Base-by-base conservation (phyloP, 352 stramenopile species). In the Pythium phragmitis region DNA sequence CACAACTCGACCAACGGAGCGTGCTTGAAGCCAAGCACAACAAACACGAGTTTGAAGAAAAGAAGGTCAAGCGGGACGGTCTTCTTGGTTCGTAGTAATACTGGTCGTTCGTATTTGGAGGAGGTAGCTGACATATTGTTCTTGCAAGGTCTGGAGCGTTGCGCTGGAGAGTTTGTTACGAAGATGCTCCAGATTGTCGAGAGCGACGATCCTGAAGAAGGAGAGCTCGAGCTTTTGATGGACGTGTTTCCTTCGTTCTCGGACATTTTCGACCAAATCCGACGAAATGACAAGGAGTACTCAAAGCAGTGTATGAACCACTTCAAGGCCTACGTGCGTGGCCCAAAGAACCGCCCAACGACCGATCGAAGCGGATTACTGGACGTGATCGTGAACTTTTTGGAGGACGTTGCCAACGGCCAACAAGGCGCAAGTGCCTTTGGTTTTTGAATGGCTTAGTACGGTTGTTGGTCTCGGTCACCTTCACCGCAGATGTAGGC, bases 141-240 rank as follows among this genome's bases (percentile, higher is more conserved):
- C 0, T 26, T 47, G 63, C 4, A 60, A 90, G 87, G 82, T 57
- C 66, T 96, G 17, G 87, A 96, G 57, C 75, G 88, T 3, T 96
- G 85, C 57, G 83, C 84, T 14, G 89, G 88, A n/a, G 89, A 97
- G 51, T 91, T 85, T 52, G 77, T 97, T 42, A 81, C 83, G 48
- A 82, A 89, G 67, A 97, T 97, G 77, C 79, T 95, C 23, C 70
- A 92, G 33, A 82, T 96, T 43, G 72, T 96, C 7, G 89, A 97
- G 56, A 72, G 67, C 53, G 80, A 92, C 52, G 83, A 94, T 67
- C 57, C 79, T 2, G 86, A 94, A 58, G 86, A 92, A 48, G 86
- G 86, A 16, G 79, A 92, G 63, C 82, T 96, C 63, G 72, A 87
- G 61, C 77, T 96, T 53, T 76, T 95, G 47, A 91, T 91, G 75